Base-by-base conservation (phyloP, 495 filamentous ascomycete genomes). In the Oidiodendron maius region DNA sequence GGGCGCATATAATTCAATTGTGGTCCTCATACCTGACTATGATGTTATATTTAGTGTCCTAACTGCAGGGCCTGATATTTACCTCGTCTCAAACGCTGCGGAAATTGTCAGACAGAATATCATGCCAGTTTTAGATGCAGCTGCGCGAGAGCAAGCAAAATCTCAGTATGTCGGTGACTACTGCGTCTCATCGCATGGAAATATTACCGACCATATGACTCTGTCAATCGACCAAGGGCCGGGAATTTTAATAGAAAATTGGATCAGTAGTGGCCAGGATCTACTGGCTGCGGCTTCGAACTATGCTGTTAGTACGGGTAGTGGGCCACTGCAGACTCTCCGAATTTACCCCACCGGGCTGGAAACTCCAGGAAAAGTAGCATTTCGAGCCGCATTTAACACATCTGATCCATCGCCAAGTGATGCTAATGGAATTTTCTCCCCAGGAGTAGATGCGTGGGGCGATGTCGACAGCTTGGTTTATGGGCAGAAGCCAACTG, bases 21-120 rank as follows among this genome's bases (percentile, higher is more conserved):
- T 80, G 0, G 69, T 58, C 4, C 61, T 83, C 0, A 63, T 70
- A 11, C 74, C 77, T 0, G 77, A 80, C 53, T 74, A 76, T 60
- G 66, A 68, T 25, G 57, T 76, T 24, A 75, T 77, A 40, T 76
- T 76, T 26, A 66, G 64, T 9, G 58, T 83, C 36, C 48, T 80
- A 1, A 62, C 65, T 8, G 78, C 76, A 3, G 76, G 76, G 5
- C 48, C 38, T 2, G 35, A 55, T 8, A 15, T 51, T 1, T 48
- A 35, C 12, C 8, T 61, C 13, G 17, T 15, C 4, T 8, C 9
- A 18, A 61, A 45, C 20, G 23, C 54, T 11, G 63, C 64, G 35
- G 63, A 69, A 39, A 40, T 64, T 4, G 38, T 71, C 9, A 61
- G 57, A 3, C 56, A 62, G 25, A 61, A 60, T 5, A 61, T 67